Conservation (phyloP, 352 stramenopile genomes). For the Pythium myriotylum region DNA sequence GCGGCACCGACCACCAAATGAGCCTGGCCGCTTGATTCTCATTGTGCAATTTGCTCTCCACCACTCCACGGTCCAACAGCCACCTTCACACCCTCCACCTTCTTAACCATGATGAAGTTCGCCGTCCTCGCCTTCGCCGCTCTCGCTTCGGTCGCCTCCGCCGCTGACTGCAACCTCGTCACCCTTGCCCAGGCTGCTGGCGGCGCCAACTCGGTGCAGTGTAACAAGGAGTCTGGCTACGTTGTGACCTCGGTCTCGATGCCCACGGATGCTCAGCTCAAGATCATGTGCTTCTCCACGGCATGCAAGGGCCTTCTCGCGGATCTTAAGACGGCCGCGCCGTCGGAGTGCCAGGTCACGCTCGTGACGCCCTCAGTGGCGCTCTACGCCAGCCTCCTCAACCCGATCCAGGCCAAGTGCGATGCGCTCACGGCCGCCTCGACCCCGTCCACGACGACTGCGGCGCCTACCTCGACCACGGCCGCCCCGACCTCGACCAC, state of each 20-base stretch:
- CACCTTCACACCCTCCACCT: background rate
- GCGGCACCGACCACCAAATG: background rate
- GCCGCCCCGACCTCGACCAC: background rate
- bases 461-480: background rate
- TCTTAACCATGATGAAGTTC: slow-evolving; percentile 12
- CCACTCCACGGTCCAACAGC: slow-evolving; percentile 3
- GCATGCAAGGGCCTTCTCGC: slow-evolving; percentile 6
- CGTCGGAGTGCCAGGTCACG: slow-evolving; percentile 1
- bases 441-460: background rate
- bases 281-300: slow-evolving; percentile 2
- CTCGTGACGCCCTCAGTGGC: background rate
- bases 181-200: background rate
- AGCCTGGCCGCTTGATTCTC: background rate
- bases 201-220: background rate
- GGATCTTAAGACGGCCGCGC: background rate
- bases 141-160: background rate
- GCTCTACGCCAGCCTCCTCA: background rate
- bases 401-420: slow-evolving; percentile 2
- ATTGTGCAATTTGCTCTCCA: slow-evolving; percentile 19
- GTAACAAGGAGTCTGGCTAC: slow-evolving; percentile 3
- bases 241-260: background rate
- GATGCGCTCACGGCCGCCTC: background rate
- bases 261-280: slow-evolving; percentile 2
- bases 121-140: slow-evolving; percentile 4
- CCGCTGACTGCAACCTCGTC: slow-evolving; percentile 5